Base-by-base conservation (phyloP, 345 rosid genomes). In the Odontarrhena argentea region DNA sequence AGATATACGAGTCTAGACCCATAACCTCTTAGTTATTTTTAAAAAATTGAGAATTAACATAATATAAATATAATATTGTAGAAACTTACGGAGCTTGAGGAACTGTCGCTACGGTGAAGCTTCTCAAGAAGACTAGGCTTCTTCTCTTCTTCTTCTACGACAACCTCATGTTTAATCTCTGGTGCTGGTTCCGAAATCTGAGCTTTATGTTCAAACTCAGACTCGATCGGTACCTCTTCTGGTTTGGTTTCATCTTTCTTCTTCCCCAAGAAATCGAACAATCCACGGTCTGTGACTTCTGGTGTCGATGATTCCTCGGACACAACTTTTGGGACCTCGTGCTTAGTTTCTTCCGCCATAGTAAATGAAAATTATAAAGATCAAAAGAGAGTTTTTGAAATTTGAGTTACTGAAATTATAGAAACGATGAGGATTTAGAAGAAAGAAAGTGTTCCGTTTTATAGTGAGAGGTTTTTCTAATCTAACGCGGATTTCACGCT, bases 11-110 rank as follows among this genome's bases (percentile, higher is more conserved):
- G 4, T 18, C 22, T 18, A 18, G 22, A 18, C 22, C 22, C 22
- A 18, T 0, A 18, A 18, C 22, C 22, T 18, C 22, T 18, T 18
- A 18, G 22, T 18, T 18, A 18, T 18, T 18, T 18, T 8, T 6
- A 0, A 43, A 37, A 22, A 40, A 14, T n/a, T n/a, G n/a, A n/a
- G n/a, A n/a, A n/a, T n/a, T n/a, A n/a, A n/a, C n/a, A n/a, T n/a
- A n/a, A n/a, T n/a, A n/a, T n/a, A n/a, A n/a, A n/a, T n/a, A n/a
- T n/a, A 52, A 50, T 53, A 54, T 34, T 32, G 0, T 2, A 40
- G 2, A 34, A 11, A 85, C 99, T 94, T 85, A 94, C 99, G 42
- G 96, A 94, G 84, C 95, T 85, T n/a, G 92, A 86, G 78, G 92
- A 86, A 82, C 92, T 88, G 65, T 59, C 74, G 3, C 82, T 76